These are phyloP conservation scores for Plasmodium sp. DNA, from an alignment of 169 alveolate genomes.

Conservation along the genomic window DNA sequence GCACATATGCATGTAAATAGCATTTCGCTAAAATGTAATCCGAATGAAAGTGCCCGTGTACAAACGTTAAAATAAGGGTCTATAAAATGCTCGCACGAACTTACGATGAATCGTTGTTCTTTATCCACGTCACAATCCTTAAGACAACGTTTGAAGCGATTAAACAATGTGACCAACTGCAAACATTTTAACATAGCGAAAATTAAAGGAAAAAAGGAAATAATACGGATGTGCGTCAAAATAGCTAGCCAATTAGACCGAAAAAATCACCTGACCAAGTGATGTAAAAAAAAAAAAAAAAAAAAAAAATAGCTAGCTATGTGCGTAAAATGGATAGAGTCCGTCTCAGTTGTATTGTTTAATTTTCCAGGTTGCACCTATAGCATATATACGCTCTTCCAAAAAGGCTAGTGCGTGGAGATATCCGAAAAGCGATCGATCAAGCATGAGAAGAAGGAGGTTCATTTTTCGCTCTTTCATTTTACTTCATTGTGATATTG, in stretches of 20 bases:
- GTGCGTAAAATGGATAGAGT: background rate
- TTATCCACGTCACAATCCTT: background rate
- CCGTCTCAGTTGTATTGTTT: background rate
- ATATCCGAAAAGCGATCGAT: background rate
- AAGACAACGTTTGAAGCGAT: background rate
- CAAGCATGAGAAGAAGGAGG: background rate
- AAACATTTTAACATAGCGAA: background rate
- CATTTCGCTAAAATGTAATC: background rate
- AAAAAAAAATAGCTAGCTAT: background rate
- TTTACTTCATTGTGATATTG: background rate
- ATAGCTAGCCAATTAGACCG: background rate
- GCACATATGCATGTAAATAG: background rate
- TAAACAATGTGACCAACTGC: background rate
- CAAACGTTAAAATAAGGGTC: background rate
- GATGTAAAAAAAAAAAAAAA: background rate
- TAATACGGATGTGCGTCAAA: background rate
- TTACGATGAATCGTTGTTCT: background rate
- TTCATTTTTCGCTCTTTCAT: background rate
- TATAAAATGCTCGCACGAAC: background rate
- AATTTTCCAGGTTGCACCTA: background rate
- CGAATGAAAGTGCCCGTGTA: background rate
- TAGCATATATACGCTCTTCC: background rate
- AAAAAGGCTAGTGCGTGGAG: background rate
- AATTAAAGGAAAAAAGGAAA: background rate
- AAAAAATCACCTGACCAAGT: background rate